Evolutionary conservation across 768 basidiomycete species (phyloP), one percentile per base, ranked within the genome.

Genomic region (Hysterangium stoloniferum): DNA sequence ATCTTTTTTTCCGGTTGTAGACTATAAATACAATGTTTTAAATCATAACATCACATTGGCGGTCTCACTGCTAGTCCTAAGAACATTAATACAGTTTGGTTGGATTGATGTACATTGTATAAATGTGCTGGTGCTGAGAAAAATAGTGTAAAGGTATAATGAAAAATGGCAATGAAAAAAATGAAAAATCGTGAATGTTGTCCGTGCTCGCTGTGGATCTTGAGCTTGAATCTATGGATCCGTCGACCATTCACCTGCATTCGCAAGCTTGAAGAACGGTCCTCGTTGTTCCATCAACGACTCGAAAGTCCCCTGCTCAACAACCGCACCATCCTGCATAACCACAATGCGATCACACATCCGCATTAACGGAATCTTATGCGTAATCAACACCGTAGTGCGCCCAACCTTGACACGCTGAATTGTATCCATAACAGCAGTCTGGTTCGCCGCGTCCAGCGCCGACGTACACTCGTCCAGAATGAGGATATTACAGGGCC

Each of bases 391-490:
- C 56, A 97, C 65, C 50, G 89, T 92, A 55, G 92, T 95, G 49
- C 82, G 71, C 19, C 80, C 79, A n/a, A 72, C 64, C 68, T 78
- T 80, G 51, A 80, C 80, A 25, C 67, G 61, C 52, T 70, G 69
- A 44, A 94, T 80, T 6, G 89, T 84, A 48, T 89, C 82, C 59
- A 97, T 66, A 13, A 98, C 84, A 15, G 78, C 82, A 1, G 76
- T 74, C 67, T 93, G 86, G 66, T 95, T 97, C 58, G 80, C 79
- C 1, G 78, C 71, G 62, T 98, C 94, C 52, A 97, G 68, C 4
- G 94, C 90, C 36, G 81, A 84, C n/a, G 95, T 98, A 62, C 93
- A 96, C 62, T 98, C 95, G 63, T 97, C 95, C 48, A 97, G 70
- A 31, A 97, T 81, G 40, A 96, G 71, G 12, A 97, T 76, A 38